Evolutionary conservation across 441 rosid species (phyloP).

Genomic region (Croton laevigatus): DNA sequence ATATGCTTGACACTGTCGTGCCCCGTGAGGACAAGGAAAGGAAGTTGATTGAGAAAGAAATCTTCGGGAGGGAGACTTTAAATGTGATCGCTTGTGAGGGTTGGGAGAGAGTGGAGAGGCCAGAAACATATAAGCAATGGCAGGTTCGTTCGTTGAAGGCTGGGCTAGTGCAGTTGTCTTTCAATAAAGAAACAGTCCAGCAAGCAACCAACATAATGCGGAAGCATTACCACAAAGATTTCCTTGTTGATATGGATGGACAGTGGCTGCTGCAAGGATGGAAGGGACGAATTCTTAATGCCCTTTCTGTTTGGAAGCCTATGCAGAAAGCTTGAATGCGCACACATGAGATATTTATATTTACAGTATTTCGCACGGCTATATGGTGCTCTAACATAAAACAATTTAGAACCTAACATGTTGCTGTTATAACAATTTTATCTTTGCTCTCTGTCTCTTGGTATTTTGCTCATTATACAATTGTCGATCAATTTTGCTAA

Average conservation of each 20-base stretch:
- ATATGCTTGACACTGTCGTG: slow-evolving; percentile 79
- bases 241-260: slow-evolving; percentile 66
- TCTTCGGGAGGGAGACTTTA: slow-evolving; percentile 77
- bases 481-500: background rate
- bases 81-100: slow-evolving; percentile 89
- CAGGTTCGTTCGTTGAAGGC: slow-evolving; percentile 70
- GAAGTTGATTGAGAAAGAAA: slow-evolving; percentile 73
- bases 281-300: slow-evolving; percentile 73
- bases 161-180: slow-evolving; percentile 58
- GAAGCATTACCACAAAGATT: slow-evolving; percentile 64
- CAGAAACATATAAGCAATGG: slow-evolving; percentile 95
- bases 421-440: background rate
- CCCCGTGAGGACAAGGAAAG: slow-evolving; percentile 68
- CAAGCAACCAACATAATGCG: slow-evolving; percentile 40
- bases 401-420: background rate
- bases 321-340: slow-evolving; percentile 28
- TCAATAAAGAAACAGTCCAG: slow-evolving; percentile 43
- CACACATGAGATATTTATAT: background rate
- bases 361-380: background rate
- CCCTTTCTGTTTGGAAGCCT: slow-evolving; percentile 79
- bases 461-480: background rate
- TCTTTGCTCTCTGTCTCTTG: slow-evolving; percentile 10
- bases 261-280: slow-evolving; percentile 85
- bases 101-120: slow-evolving; percentile 92
- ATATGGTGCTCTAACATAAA: background rate